phyloP scores from a whole-genome alignment of 805 yeast species.

The Candida caryicola region DNA sequence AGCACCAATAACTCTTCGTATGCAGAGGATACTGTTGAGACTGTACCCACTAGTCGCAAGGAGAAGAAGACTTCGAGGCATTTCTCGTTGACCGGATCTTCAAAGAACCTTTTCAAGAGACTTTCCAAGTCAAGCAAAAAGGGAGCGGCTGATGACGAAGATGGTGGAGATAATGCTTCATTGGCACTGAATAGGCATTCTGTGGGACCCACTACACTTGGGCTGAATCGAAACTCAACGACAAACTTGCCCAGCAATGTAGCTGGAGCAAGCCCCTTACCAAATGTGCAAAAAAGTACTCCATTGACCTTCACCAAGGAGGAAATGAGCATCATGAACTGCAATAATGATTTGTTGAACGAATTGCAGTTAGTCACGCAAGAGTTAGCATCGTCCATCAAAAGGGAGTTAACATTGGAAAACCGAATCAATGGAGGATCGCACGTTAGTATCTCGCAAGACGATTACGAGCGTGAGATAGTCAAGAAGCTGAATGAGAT shows the following conservation, averaged over 20 bases:
- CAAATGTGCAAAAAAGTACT: neutral
- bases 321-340: constrained; percentile 59
- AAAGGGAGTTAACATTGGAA: constrained; percentile 65
- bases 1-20: constrained; percentile 1
- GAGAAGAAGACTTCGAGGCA: constrained; percentile 20
- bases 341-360: constrained; percentile 55
- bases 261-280: neutral
- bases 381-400: constrained; percentile 70
- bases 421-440: constrained; percentile 27
- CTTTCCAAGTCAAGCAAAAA: constrained; percentile 27
- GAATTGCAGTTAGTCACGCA: constrained; percentile 68
- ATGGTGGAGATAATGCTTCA: neutral
- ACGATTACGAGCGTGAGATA: constrained; percentile 25
- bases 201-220: neutral
- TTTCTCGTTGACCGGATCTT: constrained; percentile 25
- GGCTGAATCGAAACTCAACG: too few species aligned
- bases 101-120: constrained; percentile 33
- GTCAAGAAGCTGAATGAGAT: constrained; percentile 36
- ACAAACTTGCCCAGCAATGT: neutral
- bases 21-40: neutral
- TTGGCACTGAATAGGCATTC: neutral
- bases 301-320: constrained; percentile 46
- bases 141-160: constrained; percentile 5
- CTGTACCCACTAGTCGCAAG: constrained; percentile 1
- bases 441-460: constrained; percentile 13